phyloP scores from a whole-genome alignment of 2,329 filamentous ascomycete species.

The Trichophyton equinum region DNA sequence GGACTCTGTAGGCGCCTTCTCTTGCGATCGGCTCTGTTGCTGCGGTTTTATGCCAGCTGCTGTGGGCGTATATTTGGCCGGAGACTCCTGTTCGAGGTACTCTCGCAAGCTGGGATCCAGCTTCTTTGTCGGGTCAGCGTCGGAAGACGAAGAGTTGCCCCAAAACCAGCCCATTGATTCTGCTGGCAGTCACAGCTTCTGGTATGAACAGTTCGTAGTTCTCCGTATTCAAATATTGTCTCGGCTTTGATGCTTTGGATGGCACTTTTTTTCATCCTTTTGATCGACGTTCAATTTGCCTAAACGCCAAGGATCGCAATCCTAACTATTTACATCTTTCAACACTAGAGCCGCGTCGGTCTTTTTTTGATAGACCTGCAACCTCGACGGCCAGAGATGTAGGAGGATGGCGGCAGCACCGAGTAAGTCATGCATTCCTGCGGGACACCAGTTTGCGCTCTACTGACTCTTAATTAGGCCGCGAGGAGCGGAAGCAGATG shows the following conservation, averaged over 20 bases:
- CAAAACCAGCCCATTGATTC: conserved; percentile 53
- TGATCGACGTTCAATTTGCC: background rate
- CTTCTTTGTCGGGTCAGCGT: conserved; percentile 50
- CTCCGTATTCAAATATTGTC: background rate
- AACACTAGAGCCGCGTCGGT: background rate
- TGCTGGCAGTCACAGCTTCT: background rate
- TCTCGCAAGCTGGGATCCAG: conserved; percentile 74
- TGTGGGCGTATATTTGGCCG: conserved; percentile 50
- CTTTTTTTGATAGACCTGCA: background rate
- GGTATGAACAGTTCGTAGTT: background rate
- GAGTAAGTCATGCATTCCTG: conserved; percentile 20
- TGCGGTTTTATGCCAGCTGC: conserved; percentile 14
- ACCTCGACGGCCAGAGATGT: background rate
- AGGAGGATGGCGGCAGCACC: conserved; percentile 22
- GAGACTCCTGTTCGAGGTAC: conserved; percentile 72
- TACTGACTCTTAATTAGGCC: conserved; percentile 24
- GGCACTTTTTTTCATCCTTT: background rate
- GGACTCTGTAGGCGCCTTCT: conserved; percentile 7
- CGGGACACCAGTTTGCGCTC: background rate
- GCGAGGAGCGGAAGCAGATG: conserved; percentile 44
- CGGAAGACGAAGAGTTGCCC: conserved; percentile 38
- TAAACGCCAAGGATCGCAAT: background rate
- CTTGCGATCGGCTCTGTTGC: conserved; percentile 14
- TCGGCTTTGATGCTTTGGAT: background rate
- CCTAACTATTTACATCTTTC: background rate